These are phyloP conservation scores for Ophiocordyceps camponoti-rufipedis DNA, from an alignment of 2,329 filamentous ascomycete species.

Conservation along the genomic window DNA sequence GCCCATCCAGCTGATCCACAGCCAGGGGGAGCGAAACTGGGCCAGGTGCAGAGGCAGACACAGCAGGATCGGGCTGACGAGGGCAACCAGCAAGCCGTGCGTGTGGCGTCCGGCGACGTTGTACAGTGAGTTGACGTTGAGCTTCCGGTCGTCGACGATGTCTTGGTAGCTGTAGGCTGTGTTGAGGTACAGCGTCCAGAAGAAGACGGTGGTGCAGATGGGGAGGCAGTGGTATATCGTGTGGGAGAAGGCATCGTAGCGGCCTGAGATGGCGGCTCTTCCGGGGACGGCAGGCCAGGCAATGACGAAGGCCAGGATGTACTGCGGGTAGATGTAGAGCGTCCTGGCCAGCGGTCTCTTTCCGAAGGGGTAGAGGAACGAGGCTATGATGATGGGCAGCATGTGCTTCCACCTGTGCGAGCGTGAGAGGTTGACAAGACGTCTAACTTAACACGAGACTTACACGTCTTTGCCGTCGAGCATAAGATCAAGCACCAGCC, in stretches of 20 bases:
- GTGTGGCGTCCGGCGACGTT: conserved; percentile 1
- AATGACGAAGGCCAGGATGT: conserved; percentile 8
- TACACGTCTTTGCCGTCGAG: conserved; percentile 1
- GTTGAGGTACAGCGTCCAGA: conserved; percentile 10
- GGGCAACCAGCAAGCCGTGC: background rate
- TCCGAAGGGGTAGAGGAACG: conserved; percentile 7
- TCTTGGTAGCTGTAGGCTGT: conserved; percentile 10
- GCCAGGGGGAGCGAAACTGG: background rate
- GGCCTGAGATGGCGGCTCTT: conserved; percentile 6
- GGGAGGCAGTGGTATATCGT: conserved; percentile 5
- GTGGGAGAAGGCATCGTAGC: conserved; percentile 5
- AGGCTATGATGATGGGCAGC: conserved; percentile 5
- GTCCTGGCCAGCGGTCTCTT: conserved; percentile 6
- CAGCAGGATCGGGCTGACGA: background rate
- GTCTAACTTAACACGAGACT: background rate
- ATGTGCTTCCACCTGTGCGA: conserved; percentile 6
- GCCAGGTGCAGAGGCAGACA: background rate
- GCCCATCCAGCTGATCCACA: conserved; percentile 1
- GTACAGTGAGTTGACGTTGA: conserved; percentile 7
- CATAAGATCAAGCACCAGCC: background rate
- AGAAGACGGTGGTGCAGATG: conserved; percentile 8
- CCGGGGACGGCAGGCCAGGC: conserved; percentile 8
- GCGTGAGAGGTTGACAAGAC: background rate
- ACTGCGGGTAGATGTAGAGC: conserved; percentile 7
- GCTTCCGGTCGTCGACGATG: conserved; percentile 7